Evolutionary conservation across 768 basidiomycete genomes (phyloP).

Genomic region (Cantharellus anzutake): DNA sequence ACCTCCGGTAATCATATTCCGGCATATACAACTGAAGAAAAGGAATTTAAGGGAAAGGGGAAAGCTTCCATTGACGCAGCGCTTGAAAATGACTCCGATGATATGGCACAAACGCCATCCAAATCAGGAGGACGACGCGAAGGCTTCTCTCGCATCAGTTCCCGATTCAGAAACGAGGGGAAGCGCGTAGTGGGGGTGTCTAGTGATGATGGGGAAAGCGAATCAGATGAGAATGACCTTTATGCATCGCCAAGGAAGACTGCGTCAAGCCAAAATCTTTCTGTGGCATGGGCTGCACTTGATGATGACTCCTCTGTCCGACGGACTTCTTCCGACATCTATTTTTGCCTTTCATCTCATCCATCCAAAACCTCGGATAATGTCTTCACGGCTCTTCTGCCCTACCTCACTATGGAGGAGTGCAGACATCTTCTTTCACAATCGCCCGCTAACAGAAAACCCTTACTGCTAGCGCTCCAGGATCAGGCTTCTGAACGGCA

Average conservation of each 20-base stretch:
- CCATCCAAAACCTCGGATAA: slow-evolving; percentile 57
- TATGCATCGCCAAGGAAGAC: not conserved
- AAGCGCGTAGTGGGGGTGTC: not conserved
- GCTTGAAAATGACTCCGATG: too few relatives aligned
- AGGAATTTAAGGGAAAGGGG: too few relatives aligned
- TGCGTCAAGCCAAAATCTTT: not conserved
- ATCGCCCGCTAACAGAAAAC: slow-evolving; percentile 14
- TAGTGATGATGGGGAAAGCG: not conserved
- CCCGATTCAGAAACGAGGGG: not conserved
- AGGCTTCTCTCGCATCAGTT: too few relatives aligned
- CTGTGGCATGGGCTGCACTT: not conserved
- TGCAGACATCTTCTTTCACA: slow-evolving; percentile 19
- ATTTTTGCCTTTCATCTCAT: slow-evolving; percentile 47
- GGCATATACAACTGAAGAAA: too few relatives aligned
- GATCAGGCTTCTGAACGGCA: slow-evolving; percentile 8
- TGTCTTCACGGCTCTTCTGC: slow-evolving; percentile 56
- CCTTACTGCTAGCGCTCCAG: slow-evolving; percentile 5
- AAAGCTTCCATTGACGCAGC: too few relatives aligned
- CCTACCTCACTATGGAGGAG: slow-evolving; percentile 50
- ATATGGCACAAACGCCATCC: too few relatives aligned
- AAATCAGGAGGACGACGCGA: too few relatives aligned
- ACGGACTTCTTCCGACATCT: slow-evolving; percentile 65
- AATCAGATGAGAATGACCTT: not conserved
- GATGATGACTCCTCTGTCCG: slow-evolving; percentile 19
- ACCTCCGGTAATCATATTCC: too few relatives aligned